phyloP scores from a whole-genome alignment of 768 basidiomycete genomes.

The Trametopsis cervina region DNA sequence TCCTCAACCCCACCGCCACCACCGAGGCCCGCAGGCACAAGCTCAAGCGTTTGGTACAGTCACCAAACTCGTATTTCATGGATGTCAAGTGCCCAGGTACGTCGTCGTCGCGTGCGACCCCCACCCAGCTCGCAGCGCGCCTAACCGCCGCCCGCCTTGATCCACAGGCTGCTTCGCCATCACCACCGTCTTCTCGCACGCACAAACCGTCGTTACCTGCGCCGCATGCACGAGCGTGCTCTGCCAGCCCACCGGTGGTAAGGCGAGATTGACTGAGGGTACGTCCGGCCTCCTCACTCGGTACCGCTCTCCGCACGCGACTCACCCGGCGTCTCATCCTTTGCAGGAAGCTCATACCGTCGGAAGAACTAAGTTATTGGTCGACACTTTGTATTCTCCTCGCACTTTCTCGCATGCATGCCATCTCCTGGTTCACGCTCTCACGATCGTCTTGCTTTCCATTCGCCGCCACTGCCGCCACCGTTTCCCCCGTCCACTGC shows the following conservation, averaged over 20 bases:
- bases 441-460: conserved; percentile 5
- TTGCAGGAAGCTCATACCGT: conserved; percentile 91
- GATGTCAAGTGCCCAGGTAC: conserved; percentile 97
- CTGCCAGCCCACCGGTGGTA: conserved; percentile 98
- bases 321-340: conserved; percentile 5
- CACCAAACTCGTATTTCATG: conserved; percentile 99
- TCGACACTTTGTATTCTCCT: conserved; percentile 14
- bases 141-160: not conserved
- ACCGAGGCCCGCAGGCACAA: conserved; percentile 90
- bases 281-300: conserved; percentile 21
- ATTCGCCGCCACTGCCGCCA: too few relatives aligned
- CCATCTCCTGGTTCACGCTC: conserved; percentile 11
- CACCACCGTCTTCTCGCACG: conserved; percentile 98
- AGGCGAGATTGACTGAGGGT: conserved; percentile 97
- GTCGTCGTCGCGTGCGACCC: conserved; percentile 21
- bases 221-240: conserved; percentile 88
- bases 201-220: conserved; percentile 95
- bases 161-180: conserved; percentile 84
- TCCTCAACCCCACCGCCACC: conserved; percentile 91
- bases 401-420: conserved; percentile 13
- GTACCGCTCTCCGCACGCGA: conserved; percentile 9
- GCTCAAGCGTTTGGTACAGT: conserved; percentile 98
- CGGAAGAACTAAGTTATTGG: conserved; percentile 65
- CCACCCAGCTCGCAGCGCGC: not conserved
- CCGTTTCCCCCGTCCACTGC: not conserved